Conservation (phyloP, 1,284 basidiomycete species). For the Tilletiaria anomala region DNA sequence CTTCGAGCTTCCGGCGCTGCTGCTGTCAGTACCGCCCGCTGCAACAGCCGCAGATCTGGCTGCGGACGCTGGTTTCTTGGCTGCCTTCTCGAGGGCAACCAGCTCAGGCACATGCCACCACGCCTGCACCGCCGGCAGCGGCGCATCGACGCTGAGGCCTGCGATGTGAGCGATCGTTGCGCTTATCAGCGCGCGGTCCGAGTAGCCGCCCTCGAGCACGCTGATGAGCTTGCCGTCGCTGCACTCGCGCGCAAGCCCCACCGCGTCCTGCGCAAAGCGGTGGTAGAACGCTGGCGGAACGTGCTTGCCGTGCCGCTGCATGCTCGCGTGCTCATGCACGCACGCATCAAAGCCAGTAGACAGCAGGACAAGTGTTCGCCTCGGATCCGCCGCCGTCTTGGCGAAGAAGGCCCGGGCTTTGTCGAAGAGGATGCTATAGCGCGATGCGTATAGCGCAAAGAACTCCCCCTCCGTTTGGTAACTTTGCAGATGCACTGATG, state of each 20-base stretch:
- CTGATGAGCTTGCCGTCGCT: slow-evolving; percentile 63
- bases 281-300: slow-evolving; percentile 78
- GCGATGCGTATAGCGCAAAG: slow-evolving; percentile 57
- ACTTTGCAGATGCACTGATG: slow-evolving; percentile 67
- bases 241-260: slow-evolving; percentile 53
- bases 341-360: slow-evolving; percentile 74
- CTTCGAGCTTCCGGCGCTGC: no score
- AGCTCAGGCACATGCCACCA: slow-evolving; percentile 21
- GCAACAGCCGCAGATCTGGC: no score
- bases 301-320: slow-evolving; percentile 82
- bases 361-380: slow-evolving; percentile 56
- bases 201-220: slow-evolving; percentile 88
- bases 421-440: slow-evolving; percentile 57
- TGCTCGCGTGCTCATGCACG: slow-evolving; percentile 74
- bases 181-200: slow-evolving; percentile 61
- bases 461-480: slow-evolving; percentile 65
- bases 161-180: slow-evolving; percentile 41
- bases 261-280: slow-evolving; percentile 63
- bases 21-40: no score
- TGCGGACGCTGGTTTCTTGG: no score
- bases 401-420: slow-evolving; percentile 61
- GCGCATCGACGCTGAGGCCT: not conserved
- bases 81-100: slow-evolving; percentile 19
- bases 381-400: slow-evolving; percentile 51
- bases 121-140: slow-evolving; percentile 4